Percentiles rank a stretch among this genome's conserved stretches.
phyloP scores from a whole-genome alignment of 495 filamentous ascomycete genomes.

The Haplographium delicatum region DNA sequence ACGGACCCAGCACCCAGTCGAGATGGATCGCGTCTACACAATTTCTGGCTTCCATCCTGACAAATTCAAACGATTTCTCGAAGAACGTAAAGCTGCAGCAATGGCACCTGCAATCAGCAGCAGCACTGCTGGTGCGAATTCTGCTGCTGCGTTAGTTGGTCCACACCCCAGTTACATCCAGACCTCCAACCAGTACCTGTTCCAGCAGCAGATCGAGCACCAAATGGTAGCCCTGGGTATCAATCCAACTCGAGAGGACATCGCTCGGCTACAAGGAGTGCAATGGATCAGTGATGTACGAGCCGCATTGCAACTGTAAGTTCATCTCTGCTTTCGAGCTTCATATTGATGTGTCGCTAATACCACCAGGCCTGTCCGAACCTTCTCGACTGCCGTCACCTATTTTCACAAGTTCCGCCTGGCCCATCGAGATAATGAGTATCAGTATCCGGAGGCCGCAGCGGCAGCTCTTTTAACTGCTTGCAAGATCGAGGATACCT shows the following conservation, averaged over 20 bases:
- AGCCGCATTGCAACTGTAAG: constrained; percentile 64
- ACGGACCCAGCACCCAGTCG: too few relatives aligned
- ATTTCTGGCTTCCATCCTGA: too few relatives aligned
- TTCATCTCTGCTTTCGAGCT: constrained; percentile 19
- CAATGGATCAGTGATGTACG: constrained; percentile 77
- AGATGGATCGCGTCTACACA: too few relatives aligned
- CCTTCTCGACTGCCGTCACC: constrained; percentile 74
- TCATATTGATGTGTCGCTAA: constrained; percentile 23
- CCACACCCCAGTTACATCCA: constrained; percentile 70
- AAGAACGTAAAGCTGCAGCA: too few relatives aligned
- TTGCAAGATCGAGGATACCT: constrained; percentile 95
- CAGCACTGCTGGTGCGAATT: neutral
- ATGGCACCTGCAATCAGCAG: neutral
- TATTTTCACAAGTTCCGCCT: constrained; percentile 91
- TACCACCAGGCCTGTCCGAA: constrained; percentile 58
- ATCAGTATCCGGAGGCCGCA: constrained; percentile 68
- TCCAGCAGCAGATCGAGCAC: constrained; percentile 55
- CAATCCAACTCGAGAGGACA: constrained; percentile 60
- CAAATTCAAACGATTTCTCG: too few relatives aligned
- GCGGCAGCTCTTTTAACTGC: constrained; percentile 83
- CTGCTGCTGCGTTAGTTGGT: too few relatives aligned
- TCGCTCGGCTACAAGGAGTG: constrained; percentile 66
- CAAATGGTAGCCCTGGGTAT: constrained; percentile 50
- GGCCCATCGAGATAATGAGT: constrained; percentile 66
- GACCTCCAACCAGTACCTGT: constrained; percentile 63